Conservation (phyloP, 2,329 filamentous ascomycete species). For the Lecanosticta acicola region DNA sequence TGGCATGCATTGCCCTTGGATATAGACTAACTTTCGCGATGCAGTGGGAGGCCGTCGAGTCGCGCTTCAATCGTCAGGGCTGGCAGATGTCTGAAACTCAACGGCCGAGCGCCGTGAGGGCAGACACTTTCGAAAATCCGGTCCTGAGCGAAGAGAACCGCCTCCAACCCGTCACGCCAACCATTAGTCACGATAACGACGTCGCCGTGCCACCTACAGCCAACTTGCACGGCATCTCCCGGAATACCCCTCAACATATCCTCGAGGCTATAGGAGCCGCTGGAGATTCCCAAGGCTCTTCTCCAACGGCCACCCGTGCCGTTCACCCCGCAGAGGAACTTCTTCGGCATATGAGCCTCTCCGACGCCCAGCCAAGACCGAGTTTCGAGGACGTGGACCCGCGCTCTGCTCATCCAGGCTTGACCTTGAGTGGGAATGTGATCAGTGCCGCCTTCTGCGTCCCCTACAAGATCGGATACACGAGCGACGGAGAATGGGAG, state of each 20-base stretch:
- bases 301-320: slow-evolving; percentile 41
- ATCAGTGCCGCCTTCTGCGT: slow-evolving; percentile 61
- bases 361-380: slow-evolving; percentile 32
- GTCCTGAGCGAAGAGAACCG: slow-evolving; percentile 15
- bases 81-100: slow-evolving; percentile 19
- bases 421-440: slow-evolving; percentile 56
- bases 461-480: slow-evolving; percentile 54
- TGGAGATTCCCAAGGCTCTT: slow-evolving; percentile 27
- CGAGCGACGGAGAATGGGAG: slow-evolving; percentile 55
- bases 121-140: slow-evolving; percentile 14
- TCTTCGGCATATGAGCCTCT: slow-evolving; percentile 49
- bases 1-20: background rate
- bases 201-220: slow-evolving; percentile 12
- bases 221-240: slow-evolving; percentile 2
- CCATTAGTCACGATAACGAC: slow-evolving; percentile 17
- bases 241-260: slow-evolving; percentile 15
- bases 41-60: slow-evolving; percentile 16
- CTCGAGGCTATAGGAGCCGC: slow-evolving; percentile 20
- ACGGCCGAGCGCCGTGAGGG: slow-evolving; percentile 17
- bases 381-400: slow-evolving; percentile 49
- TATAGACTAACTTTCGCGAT: background rate
- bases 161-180: slow-evolving; percentile 24
- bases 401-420: slow-evolving; percentile 49
- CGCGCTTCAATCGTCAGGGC: slow-evolving; percentile 10
- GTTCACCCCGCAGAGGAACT: slow-evolving; percentile 47